phyloP scores from a whole-genome alignment of 495 filamentous ascomycete genomes.

The Podospora bellae-mahoneyi region DNA sequence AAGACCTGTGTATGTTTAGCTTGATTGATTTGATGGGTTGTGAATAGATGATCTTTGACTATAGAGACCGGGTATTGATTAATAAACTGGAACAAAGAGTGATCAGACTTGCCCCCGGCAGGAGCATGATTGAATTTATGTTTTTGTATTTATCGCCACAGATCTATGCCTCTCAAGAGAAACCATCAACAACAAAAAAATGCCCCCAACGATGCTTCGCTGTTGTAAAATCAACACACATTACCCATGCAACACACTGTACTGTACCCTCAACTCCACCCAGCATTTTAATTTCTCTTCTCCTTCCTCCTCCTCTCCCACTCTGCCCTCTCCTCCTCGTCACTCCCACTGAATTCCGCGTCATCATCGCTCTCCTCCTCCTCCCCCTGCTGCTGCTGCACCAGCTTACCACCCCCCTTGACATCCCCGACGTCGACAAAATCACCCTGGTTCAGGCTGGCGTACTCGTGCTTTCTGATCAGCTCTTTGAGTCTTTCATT shows the following conservation, averaged over 20 bases:
- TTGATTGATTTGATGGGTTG: not conserved
- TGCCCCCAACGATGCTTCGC: not conserved
- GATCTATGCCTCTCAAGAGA: not conserved
- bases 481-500: constrained; percentile 63
- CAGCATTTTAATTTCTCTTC: constrained; percentile 25
- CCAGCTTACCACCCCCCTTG: constrained; percentile 16
- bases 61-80: not conserved
- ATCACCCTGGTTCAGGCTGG: constrained; percentile 49
- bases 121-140: not conserved
- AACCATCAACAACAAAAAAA: not conserved
- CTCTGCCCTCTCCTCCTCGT: constrained; percentile 51
- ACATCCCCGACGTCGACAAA: constrained; percentile 42
- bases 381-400: not conserved
- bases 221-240: not conserved
- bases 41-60: not conserved
- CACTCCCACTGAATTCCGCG: constrained; percentile 52
- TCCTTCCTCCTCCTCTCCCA: constrained; percentile 46
- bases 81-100: not conserved
- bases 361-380: constrained; percentile 42
- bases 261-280: not conserved
- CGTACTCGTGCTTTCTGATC: constrained; percentile 77
- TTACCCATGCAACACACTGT: not conserved
- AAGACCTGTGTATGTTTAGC: not conserved
- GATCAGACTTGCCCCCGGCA: not conserved
- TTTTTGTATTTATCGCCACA: not conserved